Evolutionary conservation across 1,284 basidiomycete genomes (phyloP).

Genomic region (Chondrostereum purpureum): DNA sequence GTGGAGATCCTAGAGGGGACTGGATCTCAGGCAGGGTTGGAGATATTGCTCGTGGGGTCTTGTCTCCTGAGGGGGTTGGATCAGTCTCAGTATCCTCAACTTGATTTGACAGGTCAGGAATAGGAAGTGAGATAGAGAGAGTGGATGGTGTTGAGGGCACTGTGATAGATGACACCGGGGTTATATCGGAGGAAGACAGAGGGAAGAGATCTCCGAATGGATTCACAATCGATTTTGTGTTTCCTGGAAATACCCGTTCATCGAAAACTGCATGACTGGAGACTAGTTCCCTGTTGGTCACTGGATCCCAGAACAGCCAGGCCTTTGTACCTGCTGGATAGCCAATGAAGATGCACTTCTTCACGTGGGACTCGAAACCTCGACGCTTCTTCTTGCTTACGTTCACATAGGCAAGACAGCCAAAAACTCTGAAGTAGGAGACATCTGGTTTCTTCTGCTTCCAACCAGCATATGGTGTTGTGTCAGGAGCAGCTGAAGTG

Average conservation of each 20-base stretch:
- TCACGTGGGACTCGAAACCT: constrained; percentile 18
- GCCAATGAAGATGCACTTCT: constrained; percentile 24
- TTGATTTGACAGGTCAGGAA: not conserved
- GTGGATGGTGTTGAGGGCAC: not conserved
- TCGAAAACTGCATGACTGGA: constrained; percentile 23
- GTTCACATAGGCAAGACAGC: constrained; percentile 25
- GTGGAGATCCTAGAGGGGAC: not conserved
- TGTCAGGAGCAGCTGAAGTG: not conserved
- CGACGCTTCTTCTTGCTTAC: constrained; percentile 19
- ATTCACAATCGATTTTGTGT: not conserved
- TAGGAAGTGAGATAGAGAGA: not conserved
- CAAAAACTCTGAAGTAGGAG: constrained; percentile 22
- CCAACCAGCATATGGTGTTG: constrained; percentile 16
- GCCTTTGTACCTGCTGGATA: constrained; percentile 22
- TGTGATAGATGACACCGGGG: not conserved
- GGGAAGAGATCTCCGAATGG: not conserved
- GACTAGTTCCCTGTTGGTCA: constrained; percentile 17
- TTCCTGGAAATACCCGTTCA: constrained; percentile 16
- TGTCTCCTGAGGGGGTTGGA: too few species aligned
- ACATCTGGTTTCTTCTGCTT: constrained; percentile 19
- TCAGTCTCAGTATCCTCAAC: not conserved
- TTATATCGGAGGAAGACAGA: not conserved
- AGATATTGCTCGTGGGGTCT: not conserved
- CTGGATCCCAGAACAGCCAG: constrained; percentile 24
- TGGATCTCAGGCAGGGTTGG: not conserved